Conservation (phyloP, 768 basidiomycete species). For the Rubroboletus pulcherrimus region DNA sequence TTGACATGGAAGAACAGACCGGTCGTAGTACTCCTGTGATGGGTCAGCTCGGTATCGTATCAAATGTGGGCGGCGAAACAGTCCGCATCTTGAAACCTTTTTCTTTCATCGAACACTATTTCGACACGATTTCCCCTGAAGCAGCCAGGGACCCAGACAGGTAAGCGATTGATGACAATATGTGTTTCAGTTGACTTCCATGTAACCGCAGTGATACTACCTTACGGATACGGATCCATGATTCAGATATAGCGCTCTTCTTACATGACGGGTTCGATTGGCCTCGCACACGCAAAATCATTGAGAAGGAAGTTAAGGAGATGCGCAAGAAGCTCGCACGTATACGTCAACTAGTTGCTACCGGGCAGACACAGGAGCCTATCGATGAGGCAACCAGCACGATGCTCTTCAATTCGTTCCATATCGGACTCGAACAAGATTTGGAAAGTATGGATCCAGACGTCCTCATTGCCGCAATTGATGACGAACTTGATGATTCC, state of each 20-base stretch:
- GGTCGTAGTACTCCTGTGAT: conserved; percentile 13
- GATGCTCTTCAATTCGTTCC: conserved; percentile 89
- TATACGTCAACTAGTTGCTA: conserved; percentile 88
- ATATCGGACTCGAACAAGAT: conserved; percentile 85
- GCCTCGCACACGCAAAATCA: conserved; percentile 75
- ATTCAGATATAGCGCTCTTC: conserved; percentile 63
- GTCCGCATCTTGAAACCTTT: conserved; percentile 71
- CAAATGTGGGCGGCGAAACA: conserved; percentile 77
- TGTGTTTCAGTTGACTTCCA: conserved; percentile 4
- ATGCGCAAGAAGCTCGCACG: conserved; percentile 83
- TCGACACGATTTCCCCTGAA: conserved; percentile 61
- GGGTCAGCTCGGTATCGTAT: conserved; percentile 44
- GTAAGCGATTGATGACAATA: conserved; percentile 35
- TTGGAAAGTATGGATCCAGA: conserved; percentile 69
- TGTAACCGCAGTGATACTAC: conserved; percentile 44
- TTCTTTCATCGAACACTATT: conserved; percentile 70
- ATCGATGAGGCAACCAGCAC: conserved; percentile 67
- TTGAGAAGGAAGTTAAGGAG: conserved; percentile 84
- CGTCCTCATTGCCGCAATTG: conserved; percentile 84
- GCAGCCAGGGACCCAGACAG: conserved; percentile 39
- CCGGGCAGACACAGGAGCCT: conserved; percentile 81
- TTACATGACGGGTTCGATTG: conserved; percentile 97
- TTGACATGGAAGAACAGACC: conserved; percentile 36
- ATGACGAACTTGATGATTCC: conserved; percentile 81
- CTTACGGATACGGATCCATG: conserved; percentile 51